Base-by-base conservation (phyloP, 73 alveolate species). In the Paramecium caudatum region DNA sequence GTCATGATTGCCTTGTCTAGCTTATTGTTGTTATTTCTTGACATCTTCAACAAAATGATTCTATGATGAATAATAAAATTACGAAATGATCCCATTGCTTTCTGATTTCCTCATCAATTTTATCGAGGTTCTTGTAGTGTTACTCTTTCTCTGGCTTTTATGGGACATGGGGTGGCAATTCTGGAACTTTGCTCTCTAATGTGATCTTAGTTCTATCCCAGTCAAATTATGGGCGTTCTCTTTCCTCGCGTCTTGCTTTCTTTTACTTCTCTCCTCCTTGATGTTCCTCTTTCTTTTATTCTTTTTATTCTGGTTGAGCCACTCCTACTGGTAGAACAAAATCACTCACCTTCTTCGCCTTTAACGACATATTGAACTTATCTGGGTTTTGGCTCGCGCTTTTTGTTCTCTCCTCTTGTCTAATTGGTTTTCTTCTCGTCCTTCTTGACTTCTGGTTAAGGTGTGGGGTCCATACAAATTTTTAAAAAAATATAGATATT, bases 121-220 rank as follows among this genome's bases (percentile, higher is more conserved):
- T 65, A 36, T 65, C 83, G 5, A 65, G 34, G 10, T 33, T 32
- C 34, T 65, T 65, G 83, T 33, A 65, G 15, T 65, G 30, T 8
- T 30, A 46, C n/a, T 65, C 83, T 16, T 65, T 65, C 10, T 36
- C 34, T 65, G 83, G 83, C 15, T 65, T 65, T 65, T 65, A 30
- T 32, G 47, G 83, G 7, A 49, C 19, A 30, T 65, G 47, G 19
- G 47, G 33, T 8, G 83, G 83, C 16, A 65, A 65, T 65, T 65
- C 83, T 33, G 83, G 83, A 10, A 65, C 49, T 65, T 30, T 30
- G 17, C 50, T 65, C 7, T 65, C 83, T 16, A 65, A 43, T 17
- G 83, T 65, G 17, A 65, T 65, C 83, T 65, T 65, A 34, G 61
- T 65, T 49, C 34, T 65, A 65, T 65, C 83, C 83, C 83, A 65